A percentile compares a stretch with the other conserved stretches of the same genome.
phyloP scores from a whole-genome alignment of 139 green algal genomes.

The Tetradesmus obliquus region DNA sequence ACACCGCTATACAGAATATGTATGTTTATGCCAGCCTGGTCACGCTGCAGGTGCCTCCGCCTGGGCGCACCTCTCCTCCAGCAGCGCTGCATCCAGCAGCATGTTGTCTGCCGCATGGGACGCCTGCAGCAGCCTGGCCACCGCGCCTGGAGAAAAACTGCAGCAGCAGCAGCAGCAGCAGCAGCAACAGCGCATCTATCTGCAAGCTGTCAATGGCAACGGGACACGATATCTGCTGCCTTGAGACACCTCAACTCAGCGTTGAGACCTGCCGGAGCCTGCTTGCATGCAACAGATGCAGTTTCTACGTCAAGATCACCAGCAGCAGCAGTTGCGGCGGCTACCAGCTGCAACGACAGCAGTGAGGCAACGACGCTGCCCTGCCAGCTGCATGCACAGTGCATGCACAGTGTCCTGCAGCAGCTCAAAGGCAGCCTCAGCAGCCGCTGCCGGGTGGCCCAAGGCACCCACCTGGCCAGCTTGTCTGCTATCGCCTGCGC shows the following conservation, averaged over 20 bases:
- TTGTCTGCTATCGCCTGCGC: conserved; percentile 19
- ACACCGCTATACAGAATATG: neutral
- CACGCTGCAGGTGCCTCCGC: neutral
- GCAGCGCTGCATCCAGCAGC: conserved; percentile 6
- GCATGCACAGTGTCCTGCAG: neutral
- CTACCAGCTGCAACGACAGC: neutral
- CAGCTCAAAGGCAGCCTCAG: neutral
- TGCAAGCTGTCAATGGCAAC: too few species aligned
- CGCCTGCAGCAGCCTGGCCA: conserved; percentile 22
- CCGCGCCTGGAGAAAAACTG: conserved; percentile 10
- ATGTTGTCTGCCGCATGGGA: conserved; percentile 32
- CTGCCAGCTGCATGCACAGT: neutral
- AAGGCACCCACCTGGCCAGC: conserved; percentile 37
- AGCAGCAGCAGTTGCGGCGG: too few species aligned
- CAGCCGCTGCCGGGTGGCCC: neutral
- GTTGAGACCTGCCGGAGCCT: neutral
- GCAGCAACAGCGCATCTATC: neutral
- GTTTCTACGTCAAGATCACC: too few species aligned
- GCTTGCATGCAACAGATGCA: neutral
- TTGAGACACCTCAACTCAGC: neutral
- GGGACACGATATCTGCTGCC: too few species aligned
- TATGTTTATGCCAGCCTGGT: neutral
- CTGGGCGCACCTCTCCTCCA: conserved; percentile 13
- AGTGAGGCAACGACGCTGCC: neutral
- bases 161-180: neutral